These are phyloP conservation scores for Pseudonitzschia pungens DNA, from an alignment of 108 stramenopile genomes.

Conservation along the genomic window DNA sequence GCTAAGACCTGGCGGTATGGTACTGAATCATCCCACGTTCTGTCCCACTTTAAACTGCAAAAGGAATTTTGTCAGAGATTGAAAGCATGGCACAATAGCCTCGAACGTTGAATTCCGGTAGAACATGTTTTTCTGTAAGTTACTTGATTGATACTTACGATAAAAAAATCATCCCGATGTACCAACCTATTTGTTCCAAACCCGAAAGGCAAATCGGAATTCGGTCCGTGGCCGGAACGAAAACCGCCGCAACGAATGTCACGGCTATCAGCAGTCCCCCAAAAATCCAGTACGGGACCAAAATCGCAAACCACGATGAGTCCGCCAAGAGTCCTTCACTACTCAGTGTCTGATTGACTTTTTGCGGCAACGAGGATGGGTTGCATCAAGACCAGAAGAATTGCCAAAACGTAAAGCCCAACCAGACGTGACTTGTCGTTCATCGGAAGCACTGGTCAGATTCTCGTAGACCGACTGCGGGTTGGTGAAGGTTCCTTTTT, in stretches of 20 bases:
- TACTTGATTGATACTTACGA: too few relatives aligned
- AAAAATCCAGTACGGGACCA: conserved; percentile 68
- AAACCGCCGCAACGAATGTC: neutral
- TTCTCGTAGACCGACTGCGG: conserved; percentile 64
- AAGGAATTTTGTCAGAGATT: neutral
- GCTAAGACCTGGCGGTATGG: conserved; percentile 32
- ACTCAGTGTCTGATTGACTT: conserved; percentile 62
- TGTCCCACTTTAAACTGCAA: conserved; percentile 24
- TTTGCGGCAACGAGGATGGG: conserved; percentile 78
- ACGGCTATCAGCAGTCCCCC: conserved; percentile 33
- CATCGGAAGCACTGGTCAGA: conserved; percentile 47
- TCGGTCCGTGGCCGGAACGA: conserved; percentile 27
- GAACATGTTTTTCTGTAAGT: neutral
- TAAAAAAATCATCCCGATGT: conserved; percentile 42
- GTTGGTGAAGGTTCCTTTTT: conserved; percentile 47
- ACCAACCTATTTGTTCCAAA: conserved; percentile 53
- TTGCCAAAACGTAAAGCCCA: conserved; percentile 40
- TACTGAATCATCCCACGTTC: conserved; percentile 7
- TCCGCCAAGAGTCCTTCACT: conserved; percentile 48
- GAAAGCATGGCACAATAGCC: neutral
- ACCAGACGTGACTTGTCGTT: conserved; percentile 64
- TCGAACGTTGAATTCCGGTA: neutral
- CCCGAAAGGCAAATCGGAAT: conserved; percentile 21
- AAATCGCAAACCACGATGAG: conserved; percentile 53
- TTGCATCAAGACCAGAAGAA: conserved; percentile 56